Evolutionary conservation across 768 basidiomycete genomes (phyloP).

Genomic region (Hypholoma fasciculare): DNA sequence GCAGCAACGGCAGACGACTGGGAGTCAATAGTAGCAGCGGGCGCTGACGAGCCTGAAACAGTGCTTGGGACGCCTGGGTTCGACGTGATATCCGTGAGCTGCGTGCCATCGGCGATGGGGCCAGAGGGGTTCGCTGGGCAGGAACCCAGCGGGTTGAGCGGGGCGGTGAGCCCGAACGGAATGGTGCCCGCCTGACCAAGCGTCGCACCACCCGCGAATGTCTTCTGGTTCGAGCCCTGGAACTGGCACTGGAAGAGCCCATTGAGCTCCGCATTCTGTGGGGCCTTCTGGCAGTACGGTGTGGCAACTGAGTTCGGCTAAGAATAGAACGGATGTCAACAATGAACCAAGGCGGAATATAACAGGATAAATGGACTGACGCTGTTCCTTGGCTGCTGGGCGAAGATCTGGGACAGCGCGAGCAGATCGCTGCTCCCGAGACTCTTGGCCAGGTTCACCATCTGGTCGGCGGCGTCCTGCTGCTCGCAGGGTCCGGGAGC

Average conservation of each 20-base stretch:
- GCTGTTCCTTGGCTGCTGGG: slow-evolving; percentile 51
- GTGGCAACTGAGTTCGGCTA: slow-evolving; percentile 46
- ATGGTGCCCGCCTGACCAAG: slow-evolving; percentile 37
- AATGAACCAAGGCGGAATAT: slow-evolving; percentile 22
- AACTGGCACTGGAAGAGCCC: slow-evolving; percentile 59
- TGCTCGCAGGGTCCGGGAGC: slow-evolving; percentile 54
- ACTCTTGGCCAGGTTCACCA: slow-evolving; percentile 46
- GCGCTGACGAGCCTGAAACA: slow-evolving; percentile 2
- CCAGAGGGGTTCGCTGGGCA: slow-evolving; percentile 45
- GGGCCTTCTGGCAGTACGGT: slow-evolving; percentile 51
- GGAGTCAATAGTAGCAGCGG: slow-evolving; percentile 8
- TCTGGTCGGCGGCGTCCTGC: slow-evolving; percentile 53
- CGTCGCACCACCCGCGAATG: slow-evolving; percentile 40
- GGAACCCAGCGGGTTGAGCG: slow-evolving; percentile 44
- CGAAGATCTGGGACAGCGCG: slow-evolving; percentile 44
- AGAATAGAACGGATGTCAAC: background rate
- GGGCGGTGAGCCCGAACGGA: slow-evolving; percentile 38
- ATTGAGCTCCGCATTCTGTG: slow-evolving; percentile 46
- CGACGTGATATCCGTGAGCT: slow-evolving; percentile 37
- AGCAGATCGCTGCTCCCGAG: slow-evolving; percentile 46
- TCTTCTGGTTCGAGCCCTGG: slow-evolving; percentile 37
- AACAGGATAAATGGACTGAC: slow-evolving; percentile 28
- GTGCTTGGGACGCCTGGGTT: slow-evolving; percentile 26
- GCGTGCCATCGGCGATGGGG: slow-evolving; percentile 45
- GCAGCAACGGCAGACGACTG: slow-evolving; percentile 12